Evolutionary conservation across 225 moss, liverwort and hornwort genomes (phyloP).

Genomic region (Marchantia polymorpha): DNA sequence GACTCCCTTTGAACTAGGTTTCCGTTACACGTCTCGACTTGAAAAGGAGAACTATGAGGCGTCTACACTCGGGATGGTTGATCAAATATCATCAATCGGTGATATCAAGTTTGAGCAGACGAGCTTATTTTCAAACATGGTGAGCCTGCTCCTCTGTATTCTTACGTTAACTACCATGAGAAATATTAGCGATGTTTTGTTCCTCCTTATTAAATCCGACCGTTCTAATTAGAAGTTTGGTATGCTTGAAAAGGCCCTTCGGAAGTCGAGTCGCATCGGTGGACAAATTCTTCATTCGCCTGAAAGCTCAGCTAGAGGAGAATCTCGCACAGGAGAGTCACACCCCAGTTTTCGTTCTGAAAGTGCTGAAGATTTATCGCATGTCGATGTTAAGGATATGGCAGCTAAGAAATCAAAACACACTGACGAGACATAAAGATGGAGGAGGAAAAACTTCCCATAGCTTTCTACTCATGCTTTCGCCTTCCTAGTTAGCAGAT

Average conservation of each 20-base stretch:
- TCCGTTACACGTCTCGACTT: not conserved
- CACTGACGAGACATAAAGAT: slow-evolving; percentile 1
- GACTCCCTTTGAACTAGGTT: slow-evolving; percentile 1
- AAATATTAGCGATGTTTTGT: not conserved
- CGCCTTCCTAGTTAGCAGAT: slow-evolving; percentile 18
- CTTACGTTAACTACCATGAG: not conserved
- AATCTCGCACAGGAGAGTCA: slow-evolving; percentile 13
- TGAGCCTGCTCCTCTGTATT: not conserved
- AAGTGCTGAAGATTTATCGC: slow-evolving; percentile 8
- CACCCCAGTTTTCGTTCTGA: not conserved
- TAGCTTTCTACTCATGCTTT: slow-evolving; percentile 15
- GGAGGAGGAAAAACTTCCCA: not conserved
- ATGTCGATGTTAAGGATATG: slow-evolving; percentile 5
- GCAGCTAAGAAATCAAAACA: not conserved
- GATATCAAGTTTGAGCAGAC: not conserved
- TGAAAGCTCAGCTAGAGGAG: not conserved
- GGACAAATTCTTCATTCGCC: slow-evolving; percentile 1
- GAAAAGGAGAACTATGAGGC: not conserved
- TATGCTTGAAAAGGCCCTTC: not conserved
- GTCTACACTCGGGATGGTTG: not conserved
- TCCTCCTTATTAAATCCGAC: not conserved
- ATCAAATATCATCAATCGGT: not conserved
- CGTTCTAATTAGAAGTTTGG: not conserved
- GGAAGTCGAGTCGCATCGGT: not conserved
- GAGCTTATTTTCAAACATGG: not conserved